Evolutionary conservation across 257 asterid species (phyloP), one percentile per base, ranked within the genome.

Genomic region (Parsonsia alboflavescens): DNA sequence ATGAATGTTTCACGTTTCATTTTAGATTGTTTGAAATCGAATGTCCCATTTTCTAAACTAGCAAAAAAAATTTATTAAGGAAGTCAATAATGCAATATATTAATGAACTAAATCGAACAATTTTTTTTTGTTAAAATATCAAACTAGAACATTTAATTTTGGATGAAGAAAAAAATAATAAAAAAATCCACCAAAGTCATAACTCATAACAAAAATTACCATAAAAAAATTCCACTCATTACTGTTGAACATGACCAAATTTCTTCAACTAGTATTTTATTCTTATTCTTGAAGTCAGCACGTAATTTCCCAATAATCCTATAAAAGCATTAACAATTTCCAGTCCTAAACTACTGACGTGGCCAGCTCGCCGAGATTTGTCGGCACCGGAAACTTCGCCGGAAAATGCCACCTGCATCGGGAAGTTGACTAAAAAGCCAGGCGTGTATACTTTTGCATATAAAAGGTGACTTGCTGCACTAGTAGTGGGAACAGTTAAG

Each of bases 401-500:
- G 24, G 45, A 41, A 36, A 58, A 16, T 1, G n/a, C 42, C 0
- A 26, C 72, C 48, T 5, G n/a, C 30, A 3, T 63, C 70, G 49
- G 70, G 33, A 66, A 41, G 71, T 17, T 15, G 72, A 70, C 76
- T 41, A 56, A 71, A 39, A n/a, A 53, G 49, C 65, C 70, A 59
- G 66, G 17, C n/a, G n/a, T 50, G 42, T 44, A 33, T 11, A 17
- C 13, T 52, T 54, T 33, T 54, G 56, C 30, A 64, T 11, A 21
- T 63, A 62, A 62, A 41, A 33, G 65, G 7, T 22, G 39, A 65
- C 57, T 50, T 71, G 48, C 70, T 36, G 69, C 59, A 36, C 45
- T 54, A 70, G 80, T 50, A 39, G 73, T 70, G 62, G 80, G 74
- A 63, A 79, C 80, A 63, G 74, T 70, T 75, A 56, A 73, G 44